Base-by-base conservation (phyloP, 2,329 filamentous ascomycete genomes). In the Gaeumannomyces tritici region DNA sequence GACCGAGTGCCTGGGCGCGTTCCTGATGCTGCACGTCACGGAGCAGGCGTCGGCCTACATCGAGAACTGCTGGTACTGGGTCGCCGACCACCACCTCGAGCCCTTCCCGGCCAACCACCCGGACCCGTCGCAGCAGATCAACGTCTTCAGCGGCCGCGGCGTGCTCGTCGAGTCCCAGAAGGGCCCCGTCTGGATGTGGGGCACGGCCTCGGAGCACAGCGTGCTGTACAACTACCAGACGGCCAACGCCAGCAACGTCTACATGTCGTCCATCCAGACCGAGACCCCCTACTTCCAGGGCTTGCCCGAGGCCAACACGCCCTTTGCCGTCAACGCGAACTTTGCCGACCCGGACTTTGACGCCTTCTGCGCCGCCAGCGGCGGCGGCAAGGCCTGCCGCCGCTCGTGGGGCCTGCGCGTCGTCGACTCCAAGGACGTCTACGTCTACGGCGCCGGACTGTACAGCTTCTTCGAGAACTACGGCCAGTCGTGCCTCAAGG, bases 51-150 rank as follows among this genome's bases (percentile, higher is more conserved):
- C 66, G 67, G 84, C 85, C 57, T 96, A 96, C 76, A 79, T 96
- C 57, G 93, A 97, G 79, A 96, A 96, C 77, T 86, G 82, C 58
- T 96, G 91, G 90, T 88, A 90, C 74, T 96, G 92, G 91, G 89
- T 91, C 58, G 86, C 92, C 3, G 92, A 96, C 73, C 92, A 96
- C 78, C 90, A 96, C 72, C 87, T 96, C 28, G 93, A 96, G 73
- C 81, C 86, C 15, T 66, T 75, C 11, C 87, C 89, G 70, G 84
- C 89, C 72, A 85, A 88, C 72, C 12, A 61, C 60, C 60, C 60
- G 18, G 60, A 61, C 60, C 54, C 29, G 24, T 68, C 69, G 60
- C 66, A 64, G 28, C 89, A 95, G 74, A 89, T 95, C 73, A 88
- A 90, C 76, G 86, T 96, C 70, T 96, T 89, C 83, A 96, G 90